A percentile compares a stretch with the other conserved stretches of the same genome.
Evolutionary conservation across 192 early-diverging fungal species (phyloP).

Genomic region (Mortierella alpina): DNA sequence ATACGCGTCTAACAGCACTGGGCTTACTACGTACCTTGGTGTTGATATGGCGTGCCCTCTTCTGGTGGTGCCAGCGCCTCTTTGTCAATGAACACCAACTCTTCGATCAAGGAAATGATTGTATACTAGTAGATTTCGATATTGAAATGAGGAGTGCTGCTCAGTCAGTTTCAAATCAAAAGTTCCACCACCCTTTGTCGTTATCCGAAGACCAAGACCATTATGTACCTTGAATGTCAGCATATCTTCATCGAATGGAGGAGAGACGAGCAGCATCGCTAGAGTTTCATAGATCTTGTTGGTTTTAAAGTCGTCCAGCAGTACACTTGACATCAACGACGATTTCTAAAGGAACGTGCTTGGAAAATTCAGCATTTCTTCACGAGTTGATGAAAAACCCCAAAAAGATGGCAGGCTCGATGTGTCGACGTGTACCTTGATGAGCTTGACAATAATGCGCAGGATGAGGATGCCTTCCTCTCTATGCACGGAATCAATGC

Average conservation of each 20-base stretch:
- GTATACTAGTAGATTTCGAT: conserved; percentile 27
- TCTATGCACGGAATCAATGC: conserved; percentile 52
- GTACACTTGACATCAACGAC: conserved; percentile 48
- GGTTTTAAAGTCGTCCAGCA: conserved; percentile 59
- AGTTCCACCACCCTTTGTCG: not conserved
- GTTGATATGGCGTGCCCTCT: conserved; percentile 66
- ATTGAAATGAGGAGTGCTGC: not conserved
- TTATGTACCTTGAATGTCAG: conserved; percentile 54
- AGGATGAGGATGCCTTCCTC: conserved; percentile 49
- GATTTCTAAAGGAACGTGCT: conserved; percentile 31
- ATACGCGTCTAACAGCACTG: no score
- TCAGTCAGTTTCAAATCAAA: not conserved
- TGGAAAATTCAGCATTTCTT: not conserved
- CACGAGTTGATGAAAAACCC: not conserved
- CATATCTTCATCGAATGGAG: conserved; percentile 56
- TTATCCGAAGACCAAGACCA: not conserved
- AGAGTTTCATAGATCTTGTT: conserved; percentile 59
- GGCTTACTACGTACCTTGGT: conserved; percentile 54
- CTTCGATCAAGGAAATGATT: conserved; percentile 56
- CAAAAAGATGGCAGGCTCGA: not conserved
- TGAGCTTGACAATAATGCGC: conserved; percentile 53
- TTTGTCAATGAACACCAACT: conserved; percentile 62
- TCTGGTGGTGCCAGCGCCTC: conserved; percentile 50
- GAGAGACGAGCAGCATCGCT: conserved; percentile 51
- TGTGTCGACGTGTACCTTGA: conserved; percentile 42